Evolutionary conservation across 345 rosid genomes (phyloP).

Genomic region (Adansonia digitata): DNA sequence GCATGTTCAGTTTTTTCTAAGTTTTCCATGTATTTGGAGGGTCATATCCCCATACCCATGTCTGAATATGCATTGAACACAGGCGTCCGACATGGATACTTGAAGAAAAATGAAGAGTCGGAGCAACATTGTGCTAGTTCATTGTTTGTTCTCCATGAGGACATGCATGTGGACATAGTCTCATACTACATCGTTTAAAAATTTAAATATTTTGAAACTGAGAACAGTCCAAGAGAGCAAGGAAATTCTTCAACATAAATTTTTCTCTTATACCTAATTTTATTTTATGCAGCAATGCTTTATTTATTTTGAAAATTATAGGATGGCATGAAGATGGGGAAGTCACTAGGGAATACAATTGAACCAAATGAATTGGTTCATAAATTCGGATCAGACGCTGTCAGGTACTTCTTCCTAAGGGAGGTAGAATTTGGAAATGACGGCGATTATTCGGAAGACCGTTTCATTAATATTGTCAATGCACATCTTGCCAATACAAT

Average conservation of each 20-base stretch:
- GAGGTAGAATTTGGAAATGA: slow-evolving; percentile 94
- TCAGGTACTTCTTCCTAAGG: slow-evolving; percentile 81
- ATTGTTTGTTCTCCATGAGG: not conserved
- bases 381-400: slow-evolving; percentile 86
- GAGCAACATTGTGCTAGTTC: no score
- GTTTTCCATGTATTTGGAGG: no score
- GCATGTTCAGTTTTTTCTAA: no score
- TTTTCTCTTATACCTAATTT: slow-evolving; percentile 30
- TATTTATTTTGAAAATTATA: slow-evolving; percentile 49
- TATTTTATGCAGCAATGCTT: slow-evolving; percentile 52
- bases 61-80: no score
- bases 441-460: slow-evolving; percentile 97
- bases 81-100: no score
- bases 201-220: not conserved
- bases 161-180: not conserved
- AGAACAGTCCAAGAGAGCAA: not conserved
- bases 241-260: not conserved
- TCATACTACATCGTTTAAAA: not conserved
- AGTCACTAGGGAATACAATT: slow-evolving; percentile 84
- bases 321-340: slow-evolving; percentile 99
- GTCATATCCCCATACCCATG: no score
- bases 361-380: slow-evolving; percentile 81
- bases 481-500: slow-evolving; percentile 96
- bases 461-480: slow-evolving; percentile 71
- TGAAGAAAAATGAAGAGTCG: no score